A percentile compares a stretch with the other conserved stretches of the same genome.
Conservation (phyloP, 345 rosid genomes). For the Camelina laxa region DNA sequence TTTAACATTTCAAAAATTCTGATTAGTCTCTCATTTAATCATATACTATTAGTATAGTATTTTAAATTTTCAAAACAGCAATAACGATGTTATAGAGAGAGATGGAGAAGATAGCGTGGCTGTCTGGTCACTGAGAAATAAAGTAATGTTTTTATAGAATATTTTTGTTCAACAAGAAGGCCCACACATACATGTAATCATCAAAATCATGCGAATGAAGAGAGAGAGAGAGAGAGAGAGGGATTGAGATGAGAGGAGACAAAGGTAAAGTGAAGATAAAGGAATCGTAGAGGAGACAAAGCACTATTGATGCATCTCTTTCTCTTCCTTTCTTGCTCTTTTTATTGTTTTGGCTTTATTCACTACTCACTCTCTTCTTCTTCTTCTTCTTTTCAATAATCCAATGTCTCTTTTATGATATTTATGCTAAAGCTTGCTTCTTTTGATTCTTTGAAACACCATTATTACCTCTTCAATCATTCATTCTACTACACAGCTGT, state of each 20-base stretch:
- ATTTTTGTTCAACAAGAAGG: conserved; percentile 33
- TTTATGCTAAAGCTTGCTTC: conserved; percentile 47
- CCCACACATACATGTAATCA: conserved; percentile 52
- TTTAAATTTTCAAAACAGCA: conserved; percentile 14
- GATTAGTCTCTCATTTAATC: conserved; percentile 23
- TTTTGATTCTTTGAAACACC: conserved; percentile 70
- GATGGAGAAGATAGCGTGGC: conserved; percentile 47
- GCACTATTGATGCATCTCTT: conserved; percentile 43
- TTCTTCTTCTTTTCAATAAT: conserved; percentile 27
- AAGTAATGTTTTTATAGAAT: conserved; percentile 15
- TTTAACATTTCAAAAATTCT: conserved; percentile 19
- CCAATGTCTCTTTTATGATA: conserved; percentile 34
- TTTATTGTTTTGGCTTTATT: conserved; percentile 27
- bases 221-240: conserved; percentile 14
- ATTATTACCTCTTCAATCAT: conserved; percentile 47
- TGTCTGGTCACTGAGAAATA: conserved; percentile 42
- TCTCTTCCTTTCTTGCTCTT: conserved; percentile 33
- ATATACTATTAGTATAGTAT: not conserved
- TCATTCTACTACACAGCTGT: conserved; percentile 50
- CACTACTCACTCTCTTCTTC: not conserved
- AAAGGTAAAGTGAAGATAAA: conserved; percentile 49
- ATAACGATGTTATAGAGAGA: conserved; percentile 33
- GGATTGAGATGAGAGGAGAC: conserved; percentile 41
- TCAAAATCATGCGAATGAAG: conserved; percentile 49
- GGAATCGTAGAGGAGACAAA: conserved; percentile 41